Conservation (phyloP, 495 filamentous ascomycete species). For the Pseudevernia furfuracea region DNA sequence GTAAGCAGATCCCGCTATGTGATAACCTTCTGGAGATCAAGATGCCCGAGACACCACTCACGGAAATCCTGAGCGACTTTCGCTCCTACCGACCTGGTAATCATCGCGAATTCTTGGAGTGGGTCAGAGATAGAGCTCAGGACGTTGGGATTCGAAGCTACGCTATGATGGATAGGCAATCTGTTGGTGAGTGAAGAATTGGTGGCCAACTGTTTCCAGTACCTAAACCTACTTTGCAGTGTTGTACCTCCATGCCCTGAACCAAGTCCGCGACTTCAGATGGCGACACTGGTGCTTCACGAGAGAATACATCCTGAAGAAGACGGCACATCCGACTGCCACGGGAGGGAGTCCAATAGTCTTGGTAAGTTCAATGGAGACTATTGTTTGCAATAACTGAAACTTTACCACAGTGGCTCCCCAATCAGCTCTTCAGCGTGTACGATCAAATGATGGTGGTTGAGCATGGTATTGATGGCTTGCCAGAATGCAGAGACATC, state of each 20-base stretch:
- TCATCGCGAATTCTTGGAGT: conserved; percentile 73
- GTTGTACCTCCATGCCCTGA: conserved; percentile 63
- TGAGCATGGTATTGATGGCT: conserved; percentile 36
- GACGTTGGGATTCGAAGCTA: conserved; percentile 53
- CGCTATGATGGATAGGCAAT: conserved; percentile 47
- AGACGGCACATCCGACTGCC: conserved; percentile 73
- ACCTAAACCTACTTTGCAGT: conserved; percentile 32
- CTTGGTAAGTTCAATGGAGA: conserved; percentile 43
- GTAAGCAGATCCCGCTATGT: conserved; percentile 64
- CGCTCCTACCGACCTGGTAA: conserved; percentile 75
- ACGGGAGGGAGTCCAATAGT: conserved; percentile 90
- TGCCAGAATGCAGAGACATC: conserved; percentile 49
- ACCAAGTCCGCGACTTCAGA: conserved; percentile 79
- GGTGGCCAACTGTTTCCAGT: conserved; percentile 8
- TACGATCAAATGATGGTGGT: conserved; percentile 65
- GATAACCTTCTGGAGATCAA: conserved; percentile 72
- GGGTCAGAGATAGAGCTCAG: conserved; percentile 51
- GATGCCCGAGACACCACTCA: conserved; percentile 80
- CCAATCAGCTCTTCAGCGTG: conserved; percentile 73
- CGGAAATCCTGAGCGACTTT: conserved; percentile 78
- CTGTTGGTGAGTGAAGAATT: conserved; percentile 26
- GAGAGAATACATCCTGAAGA: conserved; percentile 85
- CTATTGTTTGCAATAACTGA: background rate
- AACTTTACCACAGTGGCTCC: conserved; percentile 55
- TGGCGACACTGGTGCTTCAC: conserved; percentile 95